These are phyloP conservation scores for Magnusiomyces suaveolens DNA, from an alignment of 1,139 yeast species.

Conservation along the genomic window DNA sequence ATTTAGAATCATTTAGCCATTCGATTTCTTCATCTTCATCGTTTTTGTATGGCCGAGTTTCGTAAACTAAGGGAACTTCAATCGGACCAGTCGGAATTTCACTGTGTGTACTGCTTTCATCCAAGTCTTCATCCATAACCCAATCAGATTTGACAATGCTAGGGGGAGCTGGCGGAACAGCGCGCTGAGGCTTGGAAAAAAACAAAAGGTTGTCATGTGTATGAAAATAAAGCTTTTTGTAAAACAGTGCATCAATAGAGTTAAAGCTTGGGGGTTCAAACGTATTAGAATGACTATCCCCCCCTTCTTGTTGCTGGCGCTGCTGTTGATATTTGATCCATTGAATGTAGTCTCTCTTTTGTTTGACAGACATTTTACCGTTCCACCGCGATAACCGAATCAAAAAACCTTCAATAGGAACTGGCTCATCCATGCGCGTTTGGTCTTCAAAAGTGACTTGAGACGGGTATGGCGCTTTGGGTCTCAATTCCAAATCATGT, in stretches of 20 bases:
- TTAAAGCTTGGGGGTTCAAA: slow-evolving; percentile 19
- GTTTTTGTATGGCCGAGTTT: slow-evolving; percentile 44
- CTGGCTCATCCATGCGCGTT: slow-evolving; percentile 41
- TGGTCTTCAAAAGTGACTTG: slow-evolving; percentile 22
- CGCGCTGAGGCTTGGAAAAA: slow-evolving; percentile 46
- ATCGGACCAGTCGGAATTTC: slow-evolving; percentile 18
- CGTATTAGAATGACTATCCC: background rate
- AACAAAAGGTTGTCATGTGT: slow-evolving; percentile 54
- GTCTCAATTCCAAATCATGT: slow-evolving; percentile 51
- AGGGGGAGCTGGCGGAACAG: slow-evolving; percentile 50
- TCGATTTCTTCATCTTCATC: slow-evolving; percentile 40
- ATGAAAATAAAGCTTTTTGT: slow-evolving; percentile 52
- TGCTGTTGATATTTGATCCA: no score
- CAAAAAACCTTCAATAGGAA: slow-evolving; percentile 68
- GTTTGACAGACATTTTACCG: slow-evolving; percentile 32
- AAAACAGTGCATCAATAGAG: slow-evolving; percentile 36
- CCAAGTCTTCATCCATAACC: background rate
- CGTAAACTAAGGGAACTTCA: slow-evolving; percentile 35
- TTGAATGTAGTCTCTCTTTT: slow-evolving; percentile 21
- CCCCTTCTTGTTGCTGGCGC: background rate
- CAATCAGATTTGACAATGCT: background rate
- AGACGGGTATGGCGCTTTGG: slow-evolving; percentile 40
- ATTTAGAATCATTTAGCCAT: slow-evolving; percentile 44
- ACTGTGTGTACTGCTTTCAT: background rate
- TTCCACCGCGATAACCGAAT: slow-evolving; percentile 45